These are phyloP conservation scores for Tremella yokohamensis DNA, from an alignment of 768 basidiomycete genomes.

Conservation along the genomic window DNA sequence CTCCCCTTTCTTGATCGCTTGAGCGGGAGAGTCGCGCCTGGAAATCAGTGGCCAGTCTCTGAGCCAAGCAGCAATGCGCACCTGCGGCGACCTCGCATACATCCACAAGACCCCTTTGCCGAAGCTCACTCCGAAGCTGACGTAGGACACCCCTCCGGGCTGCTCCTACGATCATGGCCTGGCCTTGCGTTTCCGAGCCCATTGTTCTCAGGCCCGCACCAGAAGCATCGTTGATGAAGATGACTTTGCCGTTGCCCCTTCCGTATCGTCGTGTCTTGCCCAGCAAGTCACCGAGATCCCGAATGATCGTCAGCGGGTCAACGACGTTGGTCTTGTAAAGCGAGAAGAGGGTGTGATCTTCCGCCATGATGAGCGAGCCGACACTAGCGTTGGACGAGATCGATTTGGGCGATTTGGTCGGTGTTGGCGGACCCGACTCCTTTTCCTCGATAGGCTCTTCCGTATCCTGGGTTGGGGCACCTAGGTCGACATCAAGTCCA, in stretches of 20 bases:
- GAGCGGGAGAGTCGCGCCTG: not conserved
- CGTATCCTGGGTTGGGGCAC: not conserved
- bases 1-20: no score
- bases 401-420: not conserved
- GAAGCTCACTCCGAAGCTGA: conserved; percentile 25
- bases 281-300: conserved; percentile 31
- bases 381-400: not conserved
- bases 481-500: not conserved
- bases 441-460: not conserved
- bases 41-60: not conserved
- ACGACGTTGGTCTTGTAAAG: conserved; percentile 36
- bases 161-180: conserved; percentile 20
- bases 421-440: not conserved
- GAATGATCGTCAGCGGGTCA: conserved; percentile 36
- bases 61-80: conserved; percentile 13
- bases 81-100: conserved; percentile 42
- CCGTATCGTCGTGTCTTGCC: not conserved
- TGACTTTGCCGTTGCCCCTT: conserved; percentile 19
- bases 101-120: conserved; percentile 18
- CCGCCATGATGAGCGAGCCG: not conserved
- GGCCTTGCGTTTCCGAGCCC: not conserved
- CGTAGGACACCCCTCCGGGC: conserved; percentile 22
- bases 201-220: not conserved
- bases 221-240: conserved; percentile 34
- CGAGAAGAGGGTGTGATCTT: conserved; percentile 21